Percentiles rank a stretch among this genome's conserved stretches.
Evolutionary conservation across 2,329 filamentous ascomycete species (phyloP).

Genomic region (Cladosporium sp.): DNA sequence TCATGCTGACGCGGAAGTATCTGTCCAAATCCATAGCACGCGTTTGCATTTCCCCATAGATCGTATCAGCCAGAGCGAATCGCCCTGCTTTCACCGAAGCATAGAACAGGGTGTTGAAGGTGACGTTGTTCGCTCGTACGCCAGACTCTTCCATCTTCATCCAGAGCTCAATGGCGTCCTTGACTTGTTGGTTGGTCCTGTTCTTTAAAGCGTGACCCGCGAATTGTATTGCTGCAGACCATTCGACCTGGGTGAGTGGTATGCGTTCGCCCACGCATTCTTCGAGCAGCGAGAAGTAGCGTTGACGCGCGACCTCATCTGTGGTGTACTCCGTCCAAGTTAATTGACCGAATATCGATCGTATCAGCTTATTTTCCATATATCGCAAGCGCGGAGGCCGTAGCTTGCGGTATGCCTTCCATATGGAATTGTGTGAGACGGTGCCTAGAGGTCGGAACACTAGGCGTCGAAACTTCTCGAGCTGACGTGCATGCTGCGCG

Average conservation of each 20-base stretch:
- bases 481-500: slow-evolving; percentile 17
- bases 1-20: slow-evolving; percentile 74
- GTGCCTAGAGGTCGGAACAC: slow-evolving; percentile 17
- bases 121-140: slow-evolving; percentile 65
- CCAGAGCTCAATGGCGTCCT: slow-evolving; percentile 74
- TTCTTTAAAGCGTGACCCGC: slow-evolving; percentile 65
- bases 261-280: slow-evolving; percentile 75
- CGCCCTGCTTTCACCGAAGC: slow-evolving; percentile 81
- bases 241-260: slow-evolving; percentile 62
- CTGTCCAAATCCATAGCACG: slow-evolving; percentile 68
- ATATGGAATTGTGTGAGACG: slow-evolving; percentile 37
- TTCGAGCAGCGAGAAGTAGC: slow-evolving; percentile 77
- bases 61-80: slow-evolving; percentile 75
- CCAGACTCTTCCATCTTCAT: slow-evolving; percentile 78
- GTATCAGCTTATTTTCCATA: slow-evolving; percentile 50
- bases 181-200: slow-evolving; percentile 55
- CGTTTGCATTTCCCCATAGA: slow-evolving; percentile 72
- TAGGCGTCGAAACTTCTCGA: slow-evolving; percentile 16
- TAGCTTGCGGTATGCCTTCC: slow-evolving; percentile 48
- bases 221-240: slow-evolving; percentile 79
- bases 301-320: slow-evolving; percentile 61
- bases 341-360: slow-evolving; percentile 62
- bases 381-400: slow-evolving; percentile 51
- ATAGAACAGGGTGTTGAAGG: slow-evolving; percentile 91
- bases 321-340: slow-evolving; percentile 53